Base-by-base conservation (phyloP, 169 alveolate genomes). In the Fabrea salina region DNA sequence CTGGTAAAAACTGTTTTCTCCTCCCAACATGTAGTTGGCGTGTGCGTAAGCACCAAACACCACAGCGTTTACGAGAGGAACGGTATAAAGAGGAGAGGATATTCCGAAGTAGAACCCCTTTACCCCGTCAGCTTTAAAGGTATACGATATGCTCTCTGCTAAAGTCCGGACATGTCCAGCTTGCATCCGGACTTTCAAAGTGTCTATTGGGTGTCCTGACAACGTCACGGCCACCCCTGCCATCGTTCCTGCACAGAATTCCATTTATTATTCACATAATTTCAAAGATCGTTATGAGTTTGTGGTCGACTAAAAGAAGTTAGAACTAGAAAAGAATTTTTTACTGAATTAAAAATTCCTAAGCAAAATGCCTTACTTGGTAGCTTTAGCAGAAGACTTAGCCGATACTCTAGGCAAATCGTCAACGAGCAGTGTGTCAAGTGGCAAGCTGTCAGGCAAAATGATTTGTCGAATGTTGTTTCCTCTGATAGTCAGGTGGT, bases 391-490 rank as follows among this genome's bases (percentile, higher is more conserved):
- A 35, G 95, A 89, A 27, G 93, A 86, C 75, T 94, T 92, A 43
- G 93, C 94, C 72, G 72, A 68, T 41, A 78, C 58, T 79, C 94
- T 93, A 8, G 99, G 97, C 6, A 98, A 88, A 79, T 98, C 99
- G 86, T 98, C 99, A 16, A 97, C 98, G 40, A 97, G 91, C 49
- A 96, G 89, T 27, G 99, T 96, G 75, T 98, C 99, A 41, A 97
- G 85, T 5, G 98, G 98, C 7, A 98, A 85, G 61, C 97, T 92
- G 74, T 97, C 99, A 19, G 99, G 98, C 11, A 98, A 89, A 43
- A 96, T 85, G 94, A 95, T 97, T 86, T 96, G 97, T 59, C 99
- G 83, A 50, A 98, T 98, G 86, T 95, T 98, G 85, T 95, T 96
- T 33, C 97, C 97, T 81, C 99, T 86, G n/a, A 96, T 91, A 35